A percentile compares a stretch with the other conserved stretches of the same genome.
These are phyloP conservation scores for Exutisphaerella laricina DNA, from an alignment of 2,329 filamentous ascomycete genomes.

Conservation along the genomic window DNA sequence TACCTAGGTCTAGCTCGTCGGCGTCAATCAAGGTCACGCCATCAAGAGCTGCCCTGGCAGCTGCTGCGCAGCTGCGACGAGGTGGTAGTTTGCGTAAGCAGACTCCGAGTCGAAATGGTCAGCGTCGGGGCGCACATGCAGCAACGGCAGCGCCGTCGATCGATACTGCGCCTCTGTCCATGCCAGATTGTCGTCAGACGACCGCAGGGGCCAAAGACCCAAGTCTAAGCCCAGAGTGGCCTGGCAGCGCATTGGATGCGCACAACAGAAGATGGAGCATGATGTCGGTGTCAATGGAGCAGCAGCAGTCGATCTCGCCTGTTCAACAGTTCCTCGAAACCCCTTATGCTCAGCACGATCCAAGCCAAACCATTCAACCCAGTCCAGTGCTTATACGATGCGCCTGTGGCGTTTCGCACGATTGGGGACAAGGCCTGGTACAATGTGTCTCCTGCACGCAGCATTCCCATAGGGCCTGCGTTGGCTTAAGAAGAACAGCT, in stretches of 20 bases:
- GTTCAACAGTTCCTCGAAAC: constrained; percentile 15
- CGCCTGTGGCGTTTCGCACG: constrained; percentile 51
- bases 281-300: constrained; percentile 39
- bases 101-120: constrained; percentile 19
- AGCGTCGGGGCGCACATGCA: constrained; percentile 11
- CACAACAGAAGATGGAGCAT: constrained; percentile 44
- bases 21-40: constrained; percentile 31
- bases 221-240: constrained; percentile 14
- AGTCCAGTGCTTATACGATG: constrained; percentile 44
- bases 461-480: constrained; percentile 56
- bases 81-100: constrained; percentile 30
- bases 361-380: constrained; percentile 1
- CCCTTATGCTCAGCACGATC: constrained; percentile 43
- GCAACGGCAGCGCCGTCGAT: constrained; percentile 19
- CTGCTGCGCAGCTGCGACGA: constrained; percentile 31
- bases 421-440: constrained; percentile 52
- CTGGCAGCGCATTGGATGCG: constrained; percentile 35
- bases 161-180: constrained; percentile 30
- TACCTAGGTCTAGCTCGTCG: constrained; percentile 31
- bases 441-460: constrained; percentile 61
- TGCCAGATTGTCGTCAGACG: constrained; percentile 17
- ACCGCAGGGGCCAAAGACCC: constrained; percentile 14
- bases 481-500: constrained; percentile 48
- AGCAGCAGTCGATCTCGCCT: constrained; percentile 37
- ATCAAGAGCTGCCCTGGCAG: constrained; percentile 33